Evolutionary conservation across 2,329 filamentous ascomycete genomes (phyloP).

Genomic region (Hymenoscyphus fructigenus): DNA sequence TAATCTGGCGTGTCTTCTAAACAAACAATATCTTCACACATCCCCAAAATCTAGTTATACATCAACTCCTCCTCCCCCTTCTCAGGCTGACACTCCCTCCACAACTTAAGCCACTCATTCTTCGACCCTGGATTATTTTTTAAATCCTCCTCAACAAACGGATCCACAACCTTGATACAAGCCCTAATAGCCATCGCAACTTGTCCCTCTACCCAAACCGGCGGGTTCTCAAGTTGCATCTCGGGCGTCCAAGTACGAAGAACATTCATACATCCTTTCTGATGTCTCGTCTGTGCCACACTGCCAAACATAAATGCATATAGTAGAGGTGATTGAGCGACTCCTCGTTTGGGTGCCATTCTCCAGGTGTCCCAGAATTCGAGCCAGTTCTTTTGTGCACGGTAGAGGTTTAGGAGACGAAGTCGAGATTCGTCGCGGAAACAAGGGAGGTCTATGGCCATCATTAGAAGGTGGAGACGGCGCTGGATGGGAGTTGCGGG

Average conservation of each 20-base stretch:
- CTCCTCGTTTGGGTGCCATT: slow-evolving; percentile 50
- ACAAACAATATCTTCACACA: not conserved
- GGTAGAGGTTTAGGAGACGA: slow-evolving; percentile 48
- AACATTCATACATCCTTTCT: slow-evolving; percentile 46
- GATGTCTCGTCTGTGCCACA: slow-evolving; percentile 47
- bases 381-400: slow-evolving; percentile 49
- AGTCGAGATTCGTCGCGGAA: slow-evolving; percentile 41
- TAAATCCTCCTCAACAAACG: slow-evolving; percentile 31
- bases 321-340: slow-evolving; percentile 49
- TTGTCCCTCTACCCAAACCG: slow-evolving; percentile 44
- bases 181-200: slow-evolving; percentile 50
- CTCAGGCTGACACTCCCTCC: slow-evolving; percentile 7
- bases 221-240: slow-evolving; percentile 55
- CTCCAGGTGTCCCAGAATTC: slow-evolving; percentile 63
- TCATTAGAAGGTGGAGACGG: slow-evolving; percentile 45
- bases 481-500: slow-evolving; percentile 23
- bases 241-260: slow-evolving; percentile 57
- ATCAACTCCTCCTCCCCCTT: not conserved
- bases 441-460: slow-evolving; percentile 45
- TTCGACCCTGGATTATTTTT: slow-evolving; percentile 11
- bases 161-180: slow-evolving; percentile 57
- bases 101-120: slow-evolving; percentile 10
- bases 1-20: not conserved
- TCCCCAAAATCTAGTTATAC: not conserved
- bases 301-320: slow-evolving; percentile 55